Evolutionary conservation across 2,329 filamentous ascomycete genomes (phyloP).

Genomic region (Colletotrichum plurivorum): DNA sequence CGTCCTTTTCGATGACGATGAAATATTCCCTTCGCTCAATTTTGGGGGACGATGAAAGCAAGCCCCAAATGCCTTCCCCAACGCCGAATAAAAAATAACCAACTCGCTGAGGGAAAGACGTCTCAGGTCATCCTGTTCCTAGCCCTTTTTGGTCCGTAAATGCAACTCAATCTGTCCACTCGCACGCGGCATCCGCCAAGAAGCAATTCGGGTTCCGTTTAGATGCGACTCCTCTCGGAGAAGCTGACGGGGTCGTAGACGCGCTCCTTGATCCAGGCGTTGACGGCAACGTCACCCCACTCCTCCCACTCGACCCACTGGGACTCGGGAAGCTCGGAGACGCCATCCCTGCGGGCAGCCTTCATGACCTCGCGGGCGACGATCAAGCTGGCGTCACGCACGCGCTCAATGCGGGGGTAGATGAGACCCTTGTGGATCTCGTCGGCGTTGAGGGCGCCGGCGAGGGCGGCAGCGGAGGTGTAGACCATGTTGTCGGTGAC

Average conservation of each 20-base stretch:
- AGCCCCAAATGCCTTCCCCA: slow-evolving; percentile 36
- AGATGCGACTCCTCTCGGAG: slow-evolving; percentile 46
- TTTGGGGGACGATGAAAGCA: slow-evolving; percentile 33
- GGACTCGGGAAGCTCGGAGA: slow-evolving; percentile 77
- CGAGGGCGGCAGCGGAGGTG: slow-evolving; percentile 86
- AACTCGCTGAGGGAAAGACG: slow-evolving; percentile 31
- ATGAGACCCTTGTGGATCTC: slow-evolving; percentile 88
- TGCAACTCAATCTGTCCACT: slow-evolving; percentile 32
- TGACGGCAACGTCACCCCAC: slow-evolving; percentile 76
- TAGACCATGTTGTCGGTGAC: slow-evolving; percentile 98
- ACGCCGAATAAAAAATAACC: slow-evolving; percentile 33
- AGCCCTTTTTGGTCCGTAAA: slow-evolving; percentile 31
- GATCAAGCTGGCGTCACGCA: slow-evolving; percentile 88
- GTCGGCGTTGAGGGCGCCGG: slow-evolving; percentile 82
- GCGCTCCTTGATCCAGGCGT: slow-evolving; percentile 70
- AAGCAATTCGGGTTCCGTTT: slow-evolving; percentile 13
- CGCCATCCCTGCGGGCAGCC: slow-evolving; percentile 85
- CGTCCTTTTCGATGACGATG: slow-evolving; percentile 30
- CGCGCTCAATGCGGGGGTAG: slow-evolving; percentile 92
- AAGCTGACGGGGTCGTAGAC: slow-evolving; percentile 72
- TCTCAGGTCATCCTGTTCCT: slow-evolving; percentile 33
- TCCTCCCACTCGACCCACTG: slow-evolving; percentile 82
- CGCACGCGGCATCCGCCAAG: background rate
- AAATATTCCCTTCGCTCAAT: slow-evolving; percentile 34
- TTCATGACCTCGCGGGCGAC: slow-evolving; percentile 96